These are phyloP conservation scores for Phialocephala subalpina DNA, from an alignment of 2,329 filamentous ascomycete genomes.

Conservation along the genomic window DNA sequence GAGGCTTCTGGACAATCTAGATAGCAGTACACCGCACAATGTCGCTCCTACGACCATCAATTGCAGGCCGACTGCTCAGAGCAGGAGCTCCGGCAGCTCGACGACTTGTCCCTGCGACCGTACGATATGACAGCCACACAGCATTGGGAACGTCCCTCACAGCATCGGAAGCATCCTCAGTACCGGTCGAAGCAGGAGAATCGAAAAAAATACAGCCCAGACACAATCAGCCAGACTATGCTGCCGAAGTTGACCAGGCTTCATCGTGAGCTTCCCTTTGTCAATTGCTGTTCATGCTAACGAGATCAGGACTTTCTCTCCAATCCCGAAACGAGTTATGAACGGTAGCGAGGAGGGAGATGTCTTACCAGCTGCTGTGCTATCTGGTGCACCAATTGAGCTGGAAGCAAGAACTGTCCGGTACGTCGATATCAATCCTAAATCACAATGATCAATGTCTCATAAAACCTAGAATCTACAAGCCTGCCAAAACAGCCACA, in stretches of 20 bases:
- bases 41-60: slow-evolving; percentile 70
- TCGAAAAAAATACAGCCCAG: slow-evolving; percentile 28
- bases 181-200: slow-evolving; percentile 26
- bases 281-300: slow-evolving; percentile 37
- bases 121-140: slow-evolving; percentile 62
- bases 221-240: slow-evolving; percentile 78
- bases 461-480: slow-evolving; percentile 76
- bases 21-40: slow-evolving; percentile 52
- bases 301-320: slow-evolving; percentile 79
- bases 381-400: slow-evolving; percentile 93
- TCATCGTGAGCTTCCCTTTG: slow-evolving; percentile 75
- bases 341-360: slow-evolving; percentile 86
- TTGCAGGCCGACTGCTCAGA: slow-evolving; percentile 60
- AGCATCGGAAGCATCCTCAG: slow-evolving; percentile 45
- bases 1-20: not conserved
- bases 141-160: slow-evolving; percentile 48
- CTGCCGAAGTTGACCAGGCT: slow-evolving; percentile 82
- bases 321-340: slow-evolving; percentile 87
- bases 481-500: slow-evolving; percentile 90
- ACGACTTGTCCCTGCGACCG: slow-evolving; percentile 51
- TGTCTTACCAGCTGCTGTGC: slow-evolving; percentile 79
- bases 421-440: slow-evolving; percentile 60
- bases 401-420: slow-evolving; percentile 93
- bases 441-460: slow-evolving; percentile 13
- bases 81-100: slow-evolving; percentile 50